phyloP scores from a whole-genome alignment of 768 basidiomycete genomes.

The Amanita exitialis region DNA sequence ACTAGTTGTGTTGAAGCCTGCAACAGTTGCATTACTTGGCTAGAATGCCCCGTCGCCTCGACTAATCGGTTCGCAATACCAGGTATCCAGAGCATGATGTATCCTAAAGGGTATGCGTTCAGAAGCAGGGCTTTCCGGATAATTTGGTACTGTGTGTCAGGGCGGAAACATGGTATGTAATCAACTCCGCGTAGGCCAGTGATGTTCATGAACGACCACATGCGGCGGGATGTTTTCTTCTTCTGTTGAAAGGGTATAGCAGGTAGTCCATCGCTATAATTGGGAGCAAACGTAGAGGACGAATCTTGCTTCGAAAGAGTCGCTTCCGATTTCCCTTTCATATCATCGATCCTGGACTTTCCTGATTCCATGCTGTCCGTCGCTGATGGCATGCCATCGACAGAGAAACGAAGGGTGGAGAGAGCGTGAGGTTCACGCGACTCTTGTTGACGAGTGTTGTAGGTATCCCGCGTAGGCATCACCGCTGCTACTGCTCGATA shows the following conservation, averaged over 20 bases:
- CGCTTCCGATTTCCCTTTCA: neutral
- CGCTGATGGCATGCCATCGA: neutral
- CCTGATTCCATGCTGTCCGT: neutral
- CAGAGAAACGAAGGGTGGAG: neutral
- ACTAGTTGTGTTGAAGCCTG: conserved; percentile 11
- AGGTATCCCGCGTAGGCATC: neutral
- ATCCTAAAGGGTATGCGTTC: conserved; percentile 11
- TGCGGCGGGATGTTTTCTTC: neutral
- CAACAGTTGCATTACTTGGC: conserved; percentile 5
- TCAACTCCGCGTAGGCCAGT: neutral
- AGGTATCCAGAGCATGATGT: conserved; percentile 11
- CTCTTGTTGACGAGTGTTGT: neutral
- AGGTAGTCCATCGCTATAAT: no score
- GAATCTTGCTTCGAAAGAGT: no score
- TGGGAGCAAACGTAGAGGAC: no score
- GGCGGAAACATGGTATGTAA: neutral
- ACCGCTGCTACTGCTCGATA: neutral
- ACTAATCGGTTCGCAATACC: conserved; percentile 9
- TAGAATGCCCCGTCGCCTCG: conserved; percentile 8
- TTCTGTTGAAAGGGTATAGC: neutral
- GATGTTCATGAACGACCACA: neutral
- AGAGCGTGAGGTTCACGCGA: neutral
- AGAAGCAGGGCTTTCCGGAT: conserved; percentile 7
- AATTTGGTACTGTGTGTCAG: neutral
- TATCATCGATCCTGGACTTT: neutral